Evolutionary conservation across 352 stramenopile genomes (phyloP).

Genomic region (Thalassiosira livingstoniorum): DNA sequence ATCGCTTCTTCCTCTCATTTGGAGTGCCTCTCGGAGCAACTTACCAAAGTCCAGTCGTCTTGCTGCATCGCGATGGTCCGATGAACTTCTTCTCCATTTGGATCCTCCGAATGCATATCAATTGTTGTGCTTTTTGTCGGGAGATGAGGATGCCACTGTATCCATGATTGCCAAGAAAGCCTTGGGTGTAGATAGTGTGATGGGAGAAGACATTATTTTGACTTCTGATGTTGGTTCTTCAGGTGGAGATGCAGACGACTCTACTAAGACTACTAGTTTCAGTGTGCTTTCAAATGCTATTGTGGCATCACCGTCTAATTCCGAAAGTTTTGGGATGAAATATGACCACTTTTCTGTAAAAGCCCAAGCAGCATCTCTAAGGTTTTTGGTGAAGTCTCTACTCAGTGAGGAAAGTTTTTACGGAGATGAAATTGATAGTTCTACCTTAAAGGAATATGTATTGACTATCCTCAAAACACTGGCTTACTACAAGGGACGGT

Average conservation of each 20-base stretch:
- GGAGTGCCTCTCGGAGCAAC: slow-evolving; percentile 60
- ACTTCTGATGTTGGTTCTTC: background rate
- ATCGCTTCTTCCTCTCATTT: slow-evolving; percentile 72
- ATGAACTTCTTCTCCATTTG: slow-evolving; percentile 66
- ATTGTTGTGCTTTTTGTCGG: slow-evolving; percentile 78
- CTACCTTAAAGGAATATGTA: slow-evolving; percentile 55
- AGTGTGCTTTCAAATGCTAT: slow-evolving; percentile 56
- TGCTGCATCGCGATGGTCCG: slow-evolving; percentile 70
- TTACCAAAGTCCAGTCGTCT: slow-evolving; percentile 74
- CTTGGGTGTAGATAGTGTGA: slow-evolving; percentile 54
- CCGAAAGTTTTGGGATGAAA: slow-evolving; percentile 18
- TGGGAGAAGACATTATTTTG: slow-evolving; percentile 45
- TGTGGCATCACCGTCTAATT: slow-evolving; percentile 34
- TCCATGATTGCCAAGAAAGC: slow-evolving; percentile 69
- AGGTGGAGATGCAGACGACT: background rate
- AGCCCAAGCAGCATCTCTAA: slow-evolving; percentile 66
- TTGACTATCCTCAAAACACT: slow-evolving; percentile 62
- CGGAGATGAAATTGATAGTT: slow-evolving; percentile 53
- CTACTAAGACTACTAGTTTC: slow-evolving; percentile 55
- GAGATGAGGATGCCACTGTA: slow-evolving; percentile 77
- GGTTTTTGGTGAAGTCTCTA: slow-evolving; percentile 71
- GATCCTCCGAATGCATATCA: slow-evolving; percentile 69
- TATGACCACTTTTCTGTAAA: slow-evolving; percentile 69
- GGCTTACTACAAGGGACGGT: slow-evolving; percentile 30
- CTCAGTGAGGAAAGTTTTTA: slow-evolving; percentile 74